Percentiles rank a stretch among this genome's conserved stretches.
Evolutionary conservation across 495 filamentous ascomycete genomes (phyloP).

Genomic region (Choiromyces venosus): DNA sequence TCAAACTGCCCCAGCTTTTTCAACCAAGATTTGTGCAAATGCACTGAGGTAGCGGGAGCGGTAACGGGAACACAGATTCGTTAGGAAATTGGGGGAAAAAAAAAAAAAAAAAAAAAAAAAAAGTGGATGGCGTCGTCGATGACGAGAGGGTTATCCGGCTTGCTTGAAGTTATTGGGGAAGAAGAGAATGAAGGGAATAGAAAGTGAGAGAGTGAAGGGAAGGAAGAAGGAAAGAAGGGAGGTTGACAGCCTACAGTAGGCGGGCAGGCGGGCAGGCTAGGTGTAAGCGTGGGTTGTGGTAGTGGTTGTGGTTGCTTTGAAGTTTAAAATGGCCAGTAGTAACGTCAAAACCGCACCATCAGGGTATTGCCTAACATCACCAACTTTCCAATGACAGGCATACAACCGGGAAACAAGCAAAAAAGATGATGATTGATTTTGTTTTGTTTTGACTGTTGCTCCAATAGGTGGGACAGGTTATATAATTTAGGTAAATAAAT

Average conservation of each 20-base stretch:
- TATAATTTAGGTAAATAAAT: neutral
- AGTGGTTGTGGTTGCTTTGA: neutral
- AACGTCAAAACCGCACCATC: neutral
- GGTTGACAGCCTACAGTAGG: neutral
- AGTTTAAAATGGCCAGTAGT: neutral
- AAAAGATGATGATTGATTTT: neutral
- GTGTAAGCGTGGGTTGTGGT: neutral
- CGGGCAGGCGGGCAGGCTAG: neutral
- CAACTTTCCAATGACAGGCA: neutral
- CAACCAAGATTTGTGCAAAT: neutral
- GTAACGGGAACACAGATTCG: neutral
- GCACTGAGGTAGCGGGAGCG: neutral
- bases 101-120: neutral
- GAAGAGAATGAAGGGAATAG: neutral
- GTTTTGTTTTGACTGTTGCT: neutral
- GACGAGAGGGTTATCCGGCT: neutral
- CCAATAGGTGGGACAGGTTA: neutral
- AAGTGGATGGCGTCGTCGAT: neutral
- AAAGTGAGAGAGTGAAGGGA: neutral
- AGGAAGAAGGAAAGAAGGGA: neutral
- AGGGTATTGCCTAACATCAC: neutral
- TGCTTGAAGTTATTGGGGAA: neutral
- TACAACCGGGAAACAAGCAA: neutral
- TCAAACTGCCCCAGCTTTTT: neutral
- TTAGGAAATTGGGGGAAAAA: neutral